Conservation (phyloP, 495 filamentous ascomycete species). For the Neurospora intermedia region DNA sequence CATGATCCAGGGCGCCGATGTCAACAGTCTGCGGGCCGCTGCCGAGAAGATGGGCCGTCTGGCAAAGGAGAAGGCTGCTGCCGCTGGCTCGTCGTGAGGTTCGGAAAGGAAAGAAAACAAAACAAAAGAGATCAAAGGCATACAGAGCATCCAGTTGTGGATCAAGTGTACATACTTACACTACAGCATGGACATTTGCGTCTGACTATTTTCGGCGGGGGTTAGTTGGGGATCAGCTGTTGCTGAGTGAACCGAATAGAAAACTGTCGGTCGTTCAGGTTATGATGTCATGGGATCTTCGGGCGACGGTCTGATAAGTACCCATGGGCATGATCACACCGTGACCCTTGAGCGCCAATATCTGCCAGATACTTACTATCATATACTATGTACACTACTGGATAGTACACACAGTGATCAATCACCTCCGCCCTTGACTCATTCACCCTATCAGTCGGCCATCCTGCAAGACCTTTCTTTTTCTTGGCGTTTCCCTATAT, state of each 20-base stretch:
- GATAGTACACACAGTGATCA: neutral
- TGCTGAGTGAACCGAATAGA: neutral
- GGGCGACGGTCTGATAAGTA: neutral
- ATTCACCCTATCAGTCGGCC: neutral
- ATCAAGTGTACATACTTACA: neutral
- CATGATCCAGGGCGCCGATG: slow-evolving; percentile 21
- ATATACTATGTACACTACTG: too few relatives aligned
- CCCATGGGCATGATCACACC: neutral
- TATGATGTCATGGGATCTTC: neutral
- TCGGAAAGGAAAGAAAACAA: neutral
- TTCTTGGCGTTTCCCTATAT: neutral
- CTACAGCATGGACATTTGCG: neutral
- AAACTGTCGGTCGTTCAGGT: neutral
- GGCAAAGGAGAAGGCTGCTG: slow-evolving; percentile 21
- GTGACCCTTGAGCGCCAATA: neutral
- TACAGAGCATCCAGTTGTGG: neutral
- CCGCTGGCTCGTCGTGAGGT: slow-evolving; percentile 2
- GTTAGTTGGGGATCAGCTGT: neutral
- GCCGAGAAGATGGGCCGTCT: slow-evolving; percentile 19
- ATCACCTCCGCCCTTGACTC: neutral
- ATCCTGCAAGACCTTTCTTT: neutral
- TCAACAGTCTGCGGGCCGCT: slow-evolving; percentile 10
- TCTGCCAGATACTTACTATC: neutral
- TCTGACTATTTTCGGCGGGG: neutral
- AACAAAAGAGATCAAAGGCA: neutral